Evolutionary conservation across 2,329 filamentous ascomycete species (phyloP).

Genomic region (Tolypocladium cylindrosporum): DNA sequence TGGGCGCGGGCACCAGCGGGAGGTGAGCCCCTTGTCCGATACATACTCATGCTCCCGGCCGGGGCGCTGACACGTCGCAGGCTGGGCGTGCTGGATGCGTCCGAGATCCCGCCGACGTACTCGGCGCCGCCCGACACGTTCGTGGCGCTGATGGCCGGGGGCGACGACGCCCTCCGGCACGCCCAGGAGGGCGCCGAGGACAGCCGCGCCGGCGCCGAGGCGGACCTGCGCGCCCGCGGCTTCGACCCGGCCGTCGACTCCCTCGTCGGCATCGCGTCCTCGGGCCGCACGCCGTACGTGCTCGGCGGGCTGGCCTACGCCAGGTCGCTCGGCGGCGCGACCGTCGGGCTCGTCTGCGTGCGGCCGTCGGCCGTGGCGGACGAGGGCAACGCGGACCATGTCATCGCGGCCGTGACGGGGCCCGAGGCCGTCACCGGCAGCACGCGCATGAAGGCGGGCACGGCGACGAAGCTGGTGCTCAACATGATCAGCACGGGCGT

Average conservation of each 20-base stretch:
- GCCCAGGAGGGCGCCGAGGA: constrained; percentile 33
- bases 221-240: constrained; percentile 18
- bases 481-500: constrained; percentile 32
- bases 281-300: constrained; percentile 31
- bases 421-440: constrained; percentile 34
- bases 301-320: constrained; percentile 21
- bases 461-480: constrained; percentile 30
- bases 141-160: constrained; percentile 29
- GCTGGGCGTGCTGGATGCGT: constrained; percentile 28
- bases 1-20: constrained; percentile 32
- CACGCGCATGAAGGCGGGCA: constrained; percentile 34
- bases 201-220: constrained; percentile 16
- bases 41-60: not conserved
- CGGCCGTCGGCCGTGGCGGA: constrained; percentile 13
- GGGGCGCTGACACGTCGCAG: constrained; percentile 9
- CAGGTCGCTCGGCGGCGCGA: constrained; percentile 21
- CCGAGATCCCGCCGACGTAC: constrained; percentile 31
- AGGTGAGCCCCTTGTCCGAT: constrained; percentile 15
- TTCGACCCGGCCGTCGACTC: constrained; percentile 21
- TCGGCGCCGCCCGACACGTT: constrained; percentile 28
- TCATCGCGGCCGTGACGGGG: constrained; percentile 28
- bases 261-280: constrained; percentile 31
- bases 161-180: constrained; percentile 26
- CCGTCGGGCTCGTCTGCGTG: constrained; percentile 28
- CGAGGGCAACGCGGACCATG: constrained; percentile 11